Evolutionary conservation across 192 early-diverging fungal species (phyloP).

Genomic region (Hyaloraphidium curvatum): DNA sequence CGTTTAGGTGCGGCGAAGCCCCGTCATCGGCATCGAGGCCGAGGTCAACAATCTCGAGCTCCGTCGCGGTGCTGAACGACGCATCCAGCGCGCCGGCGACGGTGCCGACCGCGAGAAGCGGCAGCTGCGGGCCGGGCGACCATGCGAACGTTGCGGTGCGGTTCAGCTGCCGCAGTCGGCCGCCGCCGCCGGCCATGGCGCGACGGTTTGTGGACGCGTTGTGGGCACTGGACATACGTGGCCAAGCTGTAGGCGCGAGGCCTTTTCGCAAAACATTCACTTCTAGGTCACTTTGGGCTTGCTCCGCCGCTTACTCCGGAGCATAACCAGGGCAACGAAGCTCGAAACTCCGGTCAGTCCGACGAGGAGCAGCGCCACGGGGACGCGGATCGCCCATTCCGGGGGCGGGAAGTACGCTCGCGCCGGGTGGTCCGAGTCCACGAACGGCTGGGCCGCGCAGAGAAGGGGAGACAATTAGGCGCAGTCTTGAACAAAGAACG

Average conservation of each 20-base stretch:
- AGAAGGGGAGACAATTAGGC: background rate
- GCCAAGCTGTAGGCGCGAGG: no score
- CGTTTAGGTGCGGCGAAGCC: slow-evolving; percentile 7
- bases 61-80: slow-evolving; percentile 71
- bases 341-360: slow-evolving; percentile 53
- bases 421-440: slow-evolving; percentile 51
- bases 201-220: no score
- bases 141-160: slow-evolving; percentile 80
- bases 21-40: slow-evolving; percentile 10
- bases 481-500: background rate
- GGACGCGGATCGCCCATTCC: slow-evolving; percentile 72
- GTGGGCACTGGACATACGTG: no score
- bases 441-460: slow-evolving; percentile 43
- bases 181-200: no score
- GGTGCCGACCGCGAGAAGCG: slow-evolving; percentile 72
- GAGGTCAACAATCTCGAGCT: slow-evolving; percentile 76
- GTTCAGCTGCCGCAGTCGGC: slow-evolving; percentile 21
- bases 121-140: slow-evolving; percentile 49
- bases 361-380: slow-evolving; percentile 58
- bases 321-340: slow-evolving; percentile 71
- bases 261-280: background rate
- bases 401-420: slow-evolving; percentile 59
- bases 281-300: no score
- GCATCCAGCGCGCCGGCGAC: slow-evolving; percentile 93
- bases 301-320: no score